Conservation (phyloP, 768 basidiomycete species). For the Mycena metata region DNA sequence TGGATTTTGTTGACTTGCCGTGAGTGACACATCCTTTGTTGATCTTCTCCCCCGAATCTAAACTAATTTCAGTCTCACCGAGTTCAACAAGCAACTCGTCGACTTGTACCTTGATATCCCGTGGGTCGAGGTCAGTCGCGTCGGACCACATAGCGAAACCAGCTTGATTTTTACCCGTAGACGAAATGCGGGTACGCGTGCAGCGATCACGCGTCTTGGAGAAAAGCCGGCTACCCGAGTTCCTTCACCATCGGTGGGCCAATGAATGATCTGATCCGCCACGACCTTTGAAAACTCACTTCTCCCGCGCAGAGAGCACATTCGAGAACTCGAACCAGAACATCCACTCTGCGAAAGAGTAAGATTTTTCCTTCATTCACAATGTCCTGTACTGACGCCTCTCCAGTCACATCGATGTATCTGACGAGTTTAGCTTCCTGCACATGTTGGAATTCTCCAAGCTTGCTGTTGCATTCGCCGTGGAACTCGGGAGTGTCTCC, state of each 20-base stretch:
- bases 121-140: slow-evolving; percentile 66
- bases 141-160: slow-evolving; percentile 1
- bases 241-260: slow-evolving; percentile 84
- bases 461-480: slow-evolving; percentile 82
- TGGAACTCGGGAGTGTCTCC: slow-evolving; percentile 75
- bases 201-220: slow-evolving; percentile 93
- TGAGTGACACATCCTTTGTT: slow-evolving; percentile 29
- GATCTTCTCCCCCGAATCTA: slow-evolving; percentile 17
- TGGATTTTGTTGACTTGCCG: slow-evolving; percentile 79
- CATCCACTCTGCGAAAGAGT: slow-evolving; percentile 89
- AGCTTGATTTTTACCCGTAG: slow-evolving; percentile 47
- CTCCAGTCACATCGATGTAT: slow-evolving; percentile 83
- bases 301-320: slow-evolving; percentile 63
- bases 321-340: slow-evolving; percentile 86
- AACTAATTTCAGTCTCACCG: slow-evolving; percentile 70
- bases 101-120: slow-evolving; percentile 87
- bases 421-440: slow-evolving; percentile 88
- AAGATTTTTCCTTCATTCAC: slow-evolving; percentile 48
- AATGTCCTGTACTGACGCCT: slow-evolving; percentile 28
- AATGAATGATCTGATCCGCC: slow-evolving; percentile 35
- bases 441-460: slow-evolving; percentile 94
- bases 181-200: slow-evolving; percentile 96
- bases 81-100: slow-evolving; percentile 84
- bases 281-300: slow-evolving; percentile 27
- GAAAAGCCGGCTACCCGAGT: slow-evolving; percentile 87